Evolutionary conservation across 208 protist species (phyloP).

Genomic region (Novymonas esmeraldas): DNA sequence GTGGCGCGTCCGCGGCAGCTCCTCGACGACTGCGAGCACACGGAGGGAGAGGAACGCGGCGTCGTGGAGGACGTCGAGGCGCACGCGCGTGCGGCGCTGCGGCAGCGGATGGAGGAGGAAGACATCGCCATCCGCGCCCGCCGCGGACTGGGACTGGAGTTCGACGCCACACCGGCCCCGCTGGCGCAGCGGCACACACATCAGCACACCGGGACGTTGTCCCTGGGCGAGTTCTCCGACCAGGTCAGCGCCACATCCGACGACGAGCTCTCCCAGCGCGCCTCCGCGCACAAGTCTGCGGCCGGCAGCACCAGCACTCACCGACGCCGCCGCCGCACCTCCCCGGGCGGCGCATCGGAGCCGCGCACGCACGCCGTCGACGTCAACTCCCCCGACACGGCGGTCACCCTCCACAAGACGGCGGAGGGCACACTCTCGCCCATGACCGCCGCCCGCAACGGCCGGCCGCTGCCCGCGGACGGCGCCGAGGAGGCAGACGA

Average conservation of each 20-base stretch:
- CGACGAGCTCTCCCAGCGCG: slow-evolving; percentile 50
- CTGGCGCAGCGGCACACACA: neutral
- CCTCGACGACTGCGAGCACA: slow-evolving; percentile 26
- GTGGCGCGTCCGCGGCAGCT: slow-evolving; percentile 7
- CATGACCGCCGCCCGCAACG: slow-evolving; percentile 15
- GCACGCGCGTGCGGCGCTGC: slow-evolving; percentile 36
- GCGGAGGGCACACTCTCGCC: slow-evolving; percentile 20
- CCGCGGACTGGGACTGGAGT: slow-evolving; percentile 49
- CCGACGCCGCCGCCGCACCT: slow-evolving; percentile 5
- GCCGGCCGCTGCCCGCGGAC: neutral
- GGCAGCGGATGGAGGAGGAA: slow-evolving; percentile 41
- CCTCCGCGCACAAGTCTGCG: slow-evolving; percentile 12
- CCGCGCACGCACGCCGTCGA: neutral
- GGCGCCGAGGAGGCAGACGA: neutral
- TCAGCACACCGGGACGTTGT: neutral
- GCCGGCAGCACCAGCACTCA: slow-evolving; percentile 9
- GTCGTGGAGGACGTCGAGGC: slow-evolving; percentile 42
- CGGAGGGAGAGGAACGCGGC: slow-evolving; percentile 45
- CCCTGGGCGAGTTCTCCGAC: slow-evolving; percentile 21
- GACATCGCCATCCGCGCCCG: slow-evolving; percentile 34
- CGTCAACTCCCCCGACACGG: neutral
- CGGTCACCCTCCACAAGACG: neutral
- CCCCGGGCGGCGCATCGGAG: neutral
- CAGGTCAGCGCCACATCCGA: slow-evolving; percentile 78
- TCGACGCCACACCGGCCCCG: slow-evolving; percentile 42